phyloP scores from a whole-genome alignment of 306 rosid genomes.

The Trifolium repens region DNA sequence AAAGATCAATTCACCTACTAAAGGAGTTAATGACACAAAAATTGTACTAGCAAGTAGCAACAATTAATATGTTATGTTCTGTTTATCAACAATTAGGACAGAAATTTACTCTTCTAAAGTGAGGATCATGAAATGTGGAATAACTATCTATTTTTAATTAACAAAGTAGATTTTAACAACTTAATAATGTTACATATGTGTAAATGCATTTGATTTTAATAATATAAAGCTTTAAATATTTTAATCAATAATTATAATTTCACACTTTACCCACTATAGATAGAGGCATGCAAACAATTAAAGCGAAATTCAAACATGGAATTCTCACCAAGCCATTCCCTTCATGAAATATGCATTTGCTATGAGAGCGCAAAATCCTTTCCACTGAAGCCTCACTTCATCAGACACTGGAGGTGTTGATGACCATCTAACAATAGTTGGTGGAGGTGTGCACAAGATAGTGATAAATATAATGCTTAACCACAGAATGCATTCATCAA shows the following conservation, averaged over 20 bases:
- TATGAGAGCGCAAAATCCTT: conserved; percentile 94
- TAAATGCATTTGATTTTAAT: too few species aligned
- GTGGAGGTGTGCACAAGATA: conserved; percentile 95
- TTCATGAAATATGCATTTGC: conserved; percentile 90
- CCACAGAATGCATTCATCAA: conserved; percentile 95
- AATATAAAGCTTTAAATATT: too few species aligned
- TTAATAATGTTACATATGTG: too few species aligned
- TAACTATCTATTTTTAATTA: too few species aligned
- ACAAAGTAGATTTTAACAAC: too few species aligned
- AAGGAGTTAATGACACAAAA: neutral
- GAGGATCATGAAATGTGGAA: too few species aligned
- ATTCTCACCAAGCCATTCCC: conserved; percentile 98
- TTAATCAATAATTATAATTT: too few species aligned
- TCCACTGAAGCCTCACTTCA: conserved; percentile 91
- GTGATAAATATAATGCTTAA: conserved; percentile 92
- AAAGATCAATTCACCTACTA: neutral
- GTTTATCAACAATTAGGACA: too few species aligned
- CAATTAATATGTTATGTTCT: too few species aligned
- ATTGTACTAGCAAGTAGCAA: too few species aligned
- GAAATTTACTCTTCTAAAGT: too few species aligned
- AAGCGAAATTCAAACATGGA: conserved; percentile 24
- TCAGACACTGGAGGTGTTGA: conserved; percentile 86
- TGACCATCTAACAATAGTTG: conserved; percentile 96
- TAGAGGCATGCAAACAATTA: neutral
- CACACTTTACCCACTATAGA: too few species aligned